phyloP scores from a whole-genome alignment of 2,329 filamentous ascomycete species.

The Apiospora aurea region DNA sequence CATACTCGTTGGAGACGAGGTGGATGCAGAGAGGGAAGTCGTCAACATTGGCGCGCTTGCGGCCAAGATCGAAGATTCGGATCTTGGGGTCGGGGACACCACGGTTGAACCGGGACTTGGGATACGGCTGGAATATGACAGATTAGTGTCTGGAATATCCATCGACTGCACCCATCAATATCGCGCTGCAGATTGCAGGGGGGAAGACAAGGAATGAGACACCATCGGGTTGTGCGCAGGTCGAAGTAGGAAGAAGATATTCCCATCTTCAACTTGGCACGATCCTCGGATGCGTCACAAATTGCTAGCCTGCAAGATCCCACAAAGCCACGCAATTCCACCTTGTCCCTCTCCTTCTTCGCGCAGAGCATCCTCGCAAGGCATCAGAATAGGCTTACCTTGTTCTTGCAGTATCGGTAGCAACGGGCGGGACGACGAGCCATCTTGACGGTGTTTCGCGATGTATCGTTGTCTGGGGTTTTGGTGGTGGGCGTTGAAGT shows the following conservation, averaged over 20 bases:
- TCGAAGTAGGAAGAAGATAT: conserved; percentile 26
- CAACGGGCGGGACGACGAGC: conserved; percentile 98
- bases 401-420: conserved; percentile 99
- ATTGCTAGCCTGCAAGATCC: neutral
- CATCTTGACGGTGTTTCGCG: conserved; percentile 82
- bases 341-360: neutral
- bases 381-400: conserved; percentile 69
- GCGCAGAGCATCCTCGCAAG: neutral
- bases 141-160: conserved; percentile 27
- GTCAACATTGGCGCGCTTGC: conserved; percentile 98
- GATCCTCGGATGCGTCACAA: neutral
- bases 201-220: neutral
- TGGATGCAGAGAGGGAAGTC: conserved; percentile 99
- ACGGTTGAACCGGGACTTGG: conserved; percentile 99
- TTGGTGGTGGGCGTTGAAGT: conserved; percentile 36
- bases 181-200: neutral
- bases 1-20: conserved; percentile 99
- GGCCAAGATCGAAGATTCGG: conserved; percentile 98
- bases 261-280: conserved; percentile 21
- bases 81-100: conserved; percentile 89
- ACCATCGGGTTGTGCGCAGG: neutral
- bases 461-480: conserved; percentile 46
- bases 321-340: neutral
- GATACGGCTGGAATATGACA: conserved; percentile 86
- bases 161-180: neutral